Evolutionary conservation across 1,139 yeast genomes (phyloP).

Genomic region (Geotrichum restrictum): DNA sequence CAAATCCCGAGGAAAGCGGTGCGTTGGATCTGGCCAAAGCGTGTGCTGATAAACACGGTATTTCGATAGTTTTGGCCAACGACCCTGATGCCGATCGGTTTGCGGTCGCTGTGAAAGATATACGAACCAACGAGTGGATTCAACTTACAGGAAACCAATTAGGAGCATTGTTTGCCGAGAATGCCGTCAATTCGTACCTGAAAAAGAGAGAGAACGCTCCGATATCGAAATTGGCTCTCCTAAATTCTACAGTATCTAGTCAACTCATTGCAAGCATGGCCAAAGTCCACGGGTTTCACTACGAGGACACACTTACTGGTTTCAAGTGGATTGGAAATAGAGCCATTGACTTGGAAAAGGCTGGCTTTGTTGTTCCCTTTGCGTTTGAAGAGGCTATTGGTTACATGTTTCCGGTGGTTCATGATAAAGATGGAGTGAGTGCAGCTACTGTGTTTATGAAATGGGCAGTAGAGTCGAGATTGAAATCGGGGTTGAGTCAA

Average conservation of each 20-base stretch:
- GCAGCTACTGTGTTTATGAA: constrained; percentile 80
- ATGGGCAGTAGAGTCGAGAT: constrained; percentile 47
- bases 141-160: constrained; percentile 90
- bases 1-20: constrained; percentile 94
- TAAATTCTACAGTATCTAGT: constrained; percentile 89
- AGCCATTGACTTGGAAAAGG: constrained; percentile 63
- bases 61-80: constrained; percentile 69
- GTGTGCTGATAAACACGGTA: constrained; percentile 46
- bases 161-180: constrained; percentile 78
- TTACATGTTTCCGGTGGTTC: constrained; percentile 80
- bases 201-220: constrained; percentile 29
- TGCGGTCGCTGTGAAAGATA: constrained; percentile 55
- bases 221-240: constrained; percentile 51
- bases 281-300: constrained; percentile 53
- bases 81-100: constrained; percentile 98
- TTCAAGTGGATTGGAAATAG: constrained; percentile 96
- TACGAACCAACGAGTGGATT: constrained; percentile 50
- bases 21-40: constrained; percentile 71
- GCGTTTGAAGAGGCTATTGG: constrained; percentile 97
- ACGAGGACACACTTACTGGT: constrained; percentile 83
- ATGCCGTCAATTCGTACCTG: constrained; percentile 45
- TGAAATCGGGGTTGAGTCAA: too few species aligned
- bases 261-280: constrained; percentile 77
- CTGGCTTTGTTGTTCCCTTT: constrained; percentile 73
- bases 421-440: constrained; percentile 89